Conservation (phyloP, 2,329 filamentous ascomycete genomes). For the Fusarium sulawesiense region DNA sequence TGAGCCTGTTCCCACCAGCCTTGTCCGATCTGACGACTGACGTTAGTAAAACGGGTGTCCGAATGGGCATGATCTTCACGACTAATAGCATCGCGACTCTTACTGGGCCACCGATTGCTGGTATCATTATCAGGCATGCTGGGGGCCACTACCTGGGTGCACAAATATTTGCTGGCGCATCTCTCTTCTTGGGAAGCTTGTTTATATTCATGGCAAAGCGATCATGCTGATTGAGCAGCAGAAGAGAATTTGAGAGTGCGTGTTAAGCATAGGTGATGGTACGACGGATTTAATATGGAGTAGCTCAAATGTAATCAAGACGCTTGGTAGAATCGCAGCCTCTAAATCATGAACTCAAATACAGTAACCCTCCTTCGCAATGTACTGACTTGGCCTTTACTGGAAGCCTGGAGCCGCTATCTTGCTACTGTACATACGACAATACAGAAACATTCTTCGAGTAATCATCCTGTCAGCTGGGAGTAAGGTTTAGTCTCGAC, state of each 20-base stretch:
- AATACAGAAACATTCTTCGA: not conserved
- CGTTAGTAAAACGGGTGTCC: slow-evolving; percentile 47
- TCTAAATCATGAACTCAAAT: not conserved
- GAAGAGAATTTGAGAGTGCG: not conserved
- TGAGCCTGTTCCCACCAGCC: slow-evolving; percentile 63
- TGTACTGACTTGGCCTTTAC: not conserved
- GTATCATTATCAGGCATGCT: slow-evolving; percentile 34
- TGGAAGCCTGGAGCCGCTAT: not conserved
- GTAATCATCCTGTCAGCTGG: not conserved
- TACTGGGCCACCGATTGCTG: slow-evolving; percentile 47
- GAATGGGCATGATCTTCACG: slow-evolving; percentile 53
- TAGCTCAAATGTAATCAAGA: not conserved
- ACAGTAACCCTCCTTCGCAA: not conserved
- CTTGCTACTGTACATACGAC: not conserved
- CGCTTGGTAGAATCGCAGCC: not conserved
- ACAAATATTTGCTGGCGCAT: slow-evolving; percentile 43
- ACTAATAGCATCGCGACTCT: slow-evolving; percentile 48
- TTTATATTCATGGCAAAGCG: slow-evolving; percentile 1
- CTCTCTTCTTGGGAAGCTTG: slow-evolving; percentile 33
- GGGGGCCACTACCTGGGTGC: slow-evolving; percentile 38
- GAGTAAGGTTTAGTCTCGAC: not conserved
- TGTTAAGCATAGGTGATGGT: not conserved
- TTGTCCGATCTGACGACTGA: slow-evolving; percentile 56
- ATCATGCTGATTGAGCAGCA: not conserved
- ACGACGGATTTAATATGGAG: not conserved